A percentile compares a stretch with the other conserved stretches of the same genome.
phyloP scores from a whole-genome alignment of 306 rosid species.

The Inga oerstediana region DNA sequence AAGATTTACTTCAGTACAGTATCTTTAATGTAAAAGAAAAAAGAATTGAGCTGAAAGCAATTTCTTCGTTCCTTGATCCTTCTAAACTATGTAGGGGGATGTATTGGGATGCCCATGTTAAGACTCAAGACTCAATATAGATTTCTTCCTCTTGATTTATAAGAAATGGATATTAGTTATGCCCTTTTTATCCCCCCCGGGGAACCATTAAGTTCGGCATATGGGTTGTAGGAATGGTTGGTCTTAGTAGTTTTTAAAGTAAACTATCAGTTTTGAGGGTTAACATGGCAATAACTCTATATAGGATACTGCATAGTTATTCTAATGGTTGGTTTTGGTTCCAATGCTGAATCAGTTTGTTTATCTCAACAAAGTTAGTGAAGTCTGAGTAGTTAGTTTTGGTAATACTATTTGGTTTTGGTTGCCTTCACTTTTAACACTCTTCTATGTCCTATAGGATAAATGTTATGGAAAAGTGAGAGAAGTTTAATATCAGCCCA shows the following conservation, averaged over 20 bases:
- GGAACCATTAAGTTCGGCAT: background rate
- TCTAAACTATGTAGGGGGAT: background rate
- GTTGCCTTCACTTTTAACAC: background rate
- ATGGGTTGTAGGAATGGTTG: background rate
- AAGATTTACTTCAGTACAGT: no score
- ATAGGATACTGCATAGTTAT: background rate
- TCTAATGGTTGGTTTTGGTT: background rate
- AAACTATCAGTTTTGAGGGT: background rate
- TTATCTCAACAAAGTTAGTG: background rate
- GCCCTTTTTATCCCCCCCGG: background rate
- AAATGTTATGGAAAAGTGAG: background rate
- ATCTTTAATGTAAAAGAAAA: background rate
- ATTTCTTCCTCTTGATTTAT: background rate
- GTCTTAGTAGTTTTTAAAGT: slow-evolving; percentile 4
- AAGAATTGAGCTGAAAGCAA: background rate
- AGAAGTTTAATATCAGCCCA: background rate
- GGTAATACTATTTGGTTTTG: background rate
- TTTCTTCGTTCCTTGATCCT: background rate
- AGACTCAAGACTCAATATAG: background rate
- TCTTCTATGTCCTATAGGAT: background rate
- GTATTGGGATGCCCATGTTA: background rate
- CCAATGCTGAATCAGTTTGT: background rate
- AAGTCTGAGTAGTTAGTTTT: slow-evolving; percentile 20
- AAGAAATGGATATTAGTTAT: background rate
- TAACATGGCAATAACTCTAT: background rate